Evolutionary conservation across 2,329 filamentous ascomycete species (phyloP).

Genomic region (Myriosclerotinia curreyana): DNA sequence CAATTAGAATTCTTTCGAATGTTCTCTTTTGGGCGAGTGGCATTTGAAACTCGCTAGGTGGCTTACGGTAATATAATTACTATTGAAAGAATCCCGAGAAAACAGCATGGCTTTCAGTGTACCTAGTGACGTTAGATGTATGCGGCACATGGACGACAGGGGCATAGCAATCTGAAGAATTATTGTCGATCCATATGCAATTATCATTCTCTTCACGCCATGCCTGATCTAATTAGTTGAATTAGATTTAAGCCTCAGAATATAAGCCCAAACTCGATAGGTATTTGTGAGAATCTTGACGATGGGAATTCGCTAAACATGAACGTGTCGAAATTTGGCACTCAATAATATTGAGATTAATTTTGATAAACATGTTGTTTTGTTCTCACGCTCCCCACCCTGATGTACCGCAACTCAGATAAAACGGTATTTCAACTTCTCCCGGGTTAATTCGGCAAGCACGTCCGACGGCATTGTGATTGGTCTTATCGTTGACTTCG

Average conservation of each 20-base stretch:
- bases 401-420: conserved; percentile 13
- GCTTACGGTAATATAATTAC: background rate
- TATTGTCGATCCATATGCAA: background rate
- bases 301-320: background rate
- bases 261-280: background rate
- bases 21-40: background rate
- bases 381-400: background rate
- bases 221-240: background rate
- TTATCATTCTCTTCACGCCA: background rate
- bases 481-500: conserved; percentile 23
- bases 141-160: conserved; percentile 17
- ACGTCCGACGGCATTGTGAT: conserved; percentile 17
- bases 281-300: background rate
- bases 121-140: conserved; percentile 15
- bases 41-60: background rate
- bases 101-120: background rate
- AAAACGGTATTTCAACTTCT: conserved; percentile 18
- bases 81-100: background rate
- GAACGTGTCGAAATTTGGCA: background rate
- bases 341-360: background rate
- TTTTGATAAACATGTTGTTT: background rate
- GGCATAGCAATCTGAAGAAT: background rate
- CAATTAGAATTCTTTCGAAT: background rate
- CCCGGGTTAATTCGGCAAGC: conserved; percentile 21
- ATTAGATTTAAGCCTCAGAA: background rate